phyloP scores from a whole-genome alignment of 208 protist species.

The Leptomonas seymouri region DNA sequence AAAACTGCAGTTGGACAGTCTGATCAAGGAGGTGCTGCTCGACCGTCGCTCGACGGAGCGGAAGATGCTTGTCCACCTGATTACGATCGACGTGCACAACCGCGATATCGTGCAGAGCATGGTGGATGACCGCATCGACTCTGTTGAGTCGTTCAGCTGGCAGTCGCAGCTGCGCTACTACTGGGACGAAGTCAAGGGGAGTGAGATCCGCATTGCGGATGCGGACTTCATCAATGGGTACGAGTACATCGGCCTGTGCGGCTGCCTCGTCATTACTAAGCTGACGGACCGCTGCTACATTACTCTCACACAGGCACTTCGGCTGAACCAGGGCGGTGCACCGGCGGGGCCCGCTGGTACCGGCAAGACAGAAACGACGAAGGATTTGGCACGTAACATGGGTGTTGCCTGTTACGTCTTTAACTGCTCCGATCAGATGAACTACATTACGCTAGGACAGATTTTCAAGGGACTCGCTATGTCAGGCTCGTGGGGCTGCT shows the following conservation, averaged over 20 bases:
- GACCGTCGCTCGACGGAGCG: constrained; percentile 93
- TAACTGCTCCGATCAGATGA: constrained; percentile 99
- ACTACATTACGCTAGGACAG: constrained; percentile 97
- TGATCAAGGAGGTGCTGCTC: constrained; percentile 95
- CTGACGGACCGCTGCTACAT: constrained; percentile 99
- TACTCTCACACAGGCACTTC: constrained; percentile 95
- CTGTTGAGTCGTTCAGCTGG: constrained; percentile 96
- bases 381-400: constrained; percentile 95
- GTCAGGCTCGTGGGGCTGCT: constrained; percentile 97
- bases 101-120: constrained; percentile 94
- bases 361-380: constrained; percentile 96
- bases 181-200: constrained; percentile 95
- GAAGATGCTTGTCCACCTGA: constrained; percentile 98
- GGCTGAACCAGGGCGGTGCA: constrained; percentile 92
- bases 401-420: constrained; percentile 96
- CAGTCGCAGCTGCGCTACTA: constrained; percentile 98
- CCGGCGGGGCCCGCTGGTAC: constrained; percentile 94
- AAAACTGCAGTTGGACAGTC: constrained; percentile 91
- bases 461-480: constrained; percentile 98
- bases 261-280: constrained; percentile 99
- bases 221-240: constrained; percentile 97
- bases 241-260: constrained; percentile 98
- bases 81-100: constrained; percentile 98
- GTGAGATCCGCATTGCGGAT: constrained; percentile 97
- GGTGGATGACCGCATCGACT: constrained; percentile 95